Evolutionary conservation across 345 rosid species (phyloP).

Genomic region (Eucalyptus regnans): DNA sequence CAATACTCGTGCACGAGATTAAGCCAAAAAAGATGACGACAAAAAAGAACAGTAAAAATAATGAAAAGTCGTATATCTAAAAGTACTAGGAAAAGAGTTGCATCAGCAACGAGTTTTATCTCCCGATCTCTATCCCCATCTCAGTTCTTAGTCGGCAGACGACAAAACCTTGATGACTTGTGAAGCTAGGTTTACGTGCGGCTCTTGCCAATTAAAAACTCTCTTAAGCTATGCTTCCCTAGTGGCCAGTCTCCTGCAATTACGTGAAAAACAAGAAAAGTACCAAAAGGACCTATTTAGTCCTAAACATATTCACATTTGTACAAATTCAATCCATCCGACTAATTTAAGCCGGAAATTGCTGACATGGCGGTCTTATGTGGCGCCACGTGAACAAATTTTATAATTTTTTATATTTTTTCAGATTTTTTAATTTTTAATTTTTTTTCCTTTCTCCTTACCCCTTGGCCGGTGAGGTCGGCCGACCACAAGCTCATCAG

Average conservation of each 20-base stretch:
- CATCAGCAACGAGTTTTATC: background rate
- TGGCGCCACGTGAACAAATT: too few species aligned
- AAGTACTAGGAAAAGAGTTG: background rate
- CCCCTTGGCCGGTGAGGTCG: too few species aligned
- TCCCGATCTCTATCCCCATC: background rate
- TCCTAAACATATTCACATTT: too few species aligned
- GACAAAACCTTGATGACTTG: background rate
- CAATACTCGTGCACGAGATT: background rate
- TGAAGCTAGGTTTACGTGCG: slow-evolving; percentile 10
- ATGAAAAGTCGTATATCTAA: background rate
- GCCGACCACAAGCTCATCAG: too few species aligned
- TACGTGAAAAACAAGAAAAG: background rate
- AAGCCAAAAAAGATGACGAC: background rate
- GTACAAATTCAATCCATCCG: too few species aligned
- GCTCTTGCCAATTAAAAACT: background rate
- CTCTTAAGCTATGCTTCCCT: background rate
- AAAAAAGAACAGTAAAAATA: background rate
- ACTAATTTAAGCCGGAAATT: too few species aligned
- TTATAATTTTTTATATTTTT: too few species aligned
- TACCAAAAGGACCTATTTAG: too few species aligned
- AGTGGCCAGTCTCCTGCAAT: background rate
- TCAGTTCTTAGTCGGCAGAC: background rate
- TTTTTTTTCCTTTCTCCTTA: too few species aligned
- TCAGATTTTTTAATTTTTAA: too few species aligned
- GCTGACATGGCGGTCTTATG: too few species aligned